These are phyloP conservation scores for Lodderomyces jiufengensis DNA, from an alignment of 1,139 yeast genomes.

Conservation along the genomic window DNA sequence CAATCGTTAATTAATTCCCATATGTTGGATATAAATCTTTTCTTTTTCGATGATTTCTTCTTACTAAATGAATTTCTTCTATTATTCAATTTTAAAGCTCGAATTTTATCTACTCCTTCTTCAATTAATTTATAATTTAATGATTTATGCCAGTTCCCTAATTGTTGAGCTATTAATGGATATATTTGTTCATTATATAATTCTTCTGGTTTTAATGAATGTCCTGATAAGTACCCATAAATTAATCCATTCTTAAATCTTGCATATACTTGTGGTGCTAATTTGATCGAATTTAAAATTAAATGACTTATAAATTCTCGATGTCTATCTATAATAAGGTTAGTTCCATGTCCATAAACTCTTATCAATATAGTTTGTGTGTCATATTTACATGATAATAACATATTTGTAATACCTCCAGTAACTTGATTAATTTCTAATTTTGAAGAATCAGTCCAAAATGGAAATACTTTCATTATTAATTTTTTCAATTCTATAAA, in stretches of 20 bases:
- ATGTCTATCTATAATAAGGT: slow-evolving; percentile 68
- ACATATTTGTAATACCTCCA: slow-evolving; percentile 81
- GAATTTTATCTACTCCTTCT: slow-evolving; percentile 45
- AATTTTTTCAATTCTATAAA: slow-evolving; percentile 32
- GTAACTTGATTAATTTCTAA: slow-evolving; percentile 46
- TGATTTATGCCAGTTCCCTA: slow-evolving; percentile 69
- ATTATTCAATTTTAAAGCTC: slow-evolving; percentile 22
- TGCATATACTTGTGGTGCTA: slow-evolving; percentile 71
- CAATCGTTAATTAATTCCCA: slow-evolving; percentile 64
- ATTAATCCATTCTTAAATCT: slow-evolving; percentile 71
- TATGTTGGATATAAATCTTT: slow-evolving; percentile 40
- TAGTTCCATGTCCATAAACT: slow-evolving; percentile 76
- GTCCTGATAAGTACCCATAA: slow-evolving; percentile 67
- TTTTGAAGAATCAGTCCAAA: slow-evolving; percentile 25
- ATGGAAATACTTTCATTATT: slow-evolving; percentile 34
- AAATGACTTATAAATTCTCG: slow-evolving; percentile 73
- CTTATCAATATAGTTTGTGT: slow-evolving; percentile 54
- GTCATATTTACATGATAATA: slow-evolving; percentile 47
- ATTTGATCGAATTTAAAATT: slow-evolving; percentile 52
- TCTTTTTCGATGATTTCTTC: slow-evolving; percentile 20
- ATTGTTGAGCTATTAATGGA: slow-evolving; percentile 59
- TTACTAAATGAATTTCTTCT: slow-evolving; percentile 12
- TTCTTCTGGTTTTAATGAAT: slow-evolving; percentile 57
- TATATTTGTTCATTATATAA: slow-evolving; percentile 45
- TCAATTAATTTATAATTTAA: slow-evolving; percentile 47